Base-by-base conservation (phyloP, 2,329 filamentous ascomycete species). In the Cordyceps fumosorosea region DNA sequence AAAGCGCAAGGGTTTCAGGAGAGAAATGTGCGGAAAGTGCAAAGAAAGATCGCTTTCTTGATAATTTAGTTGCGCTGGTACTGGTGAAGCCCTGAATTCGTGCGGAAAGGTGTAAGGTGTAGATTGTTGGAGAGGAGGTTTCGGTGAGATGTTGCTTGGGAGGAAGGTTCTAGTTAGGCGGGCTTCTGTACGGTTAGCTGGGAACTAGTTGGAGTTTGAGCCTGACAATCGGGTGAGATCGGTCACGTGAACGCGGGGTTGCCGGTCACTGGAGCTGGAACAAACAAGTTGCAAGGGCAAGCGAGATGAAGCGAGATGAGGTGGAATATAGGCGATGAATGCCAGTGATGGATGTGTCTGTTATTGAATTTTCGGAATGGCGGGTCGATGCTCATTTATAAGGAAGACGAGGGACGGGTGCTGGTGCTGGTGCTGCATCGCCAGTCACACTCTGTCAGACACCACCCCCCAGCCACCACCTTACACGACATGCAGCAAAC, bases 201-300 rank as follows among this genome's bases (percentile, higher is more conserved):
- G 29, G 5, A 58, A 51, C 26, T n/a, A 18, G 57, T 37, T 60
- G 57, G 57, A 52, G 51, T 34, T 50, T 54, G 50, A 47, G 48
- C 40, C 40, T 37, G 24, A 34, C 58, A 54, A 47, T 48, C 24
- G n/a, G 58, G 37, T 32, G 5, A 40, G 12, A 18, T 16, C 34
- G 64, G 67, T 75, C 73, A 75, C 73, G 73, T 75, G 73, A 67
- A 62, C 64, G 70, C 68, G 70, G 71, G 72, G 72, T 68, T 70
- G 60, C 22, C 42, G 58, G 11, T 42, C 42, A 22, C 5, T 50
- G 42, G 42, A 54, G 50, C 24, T 6, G 29, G 29, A 29, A 29
- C 29, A 29, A 29, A 37, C 34, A 44, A 8, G 16, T n/a, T 44
- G 40, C 40, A 16, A 16, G 42, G 42, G 42, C 16, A 44, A n/a